These are phyloP conservation scores for Trypanosoma rangeli DNA, from an alignment of 208 protist species.

Conservation along the genomic window DNA sequence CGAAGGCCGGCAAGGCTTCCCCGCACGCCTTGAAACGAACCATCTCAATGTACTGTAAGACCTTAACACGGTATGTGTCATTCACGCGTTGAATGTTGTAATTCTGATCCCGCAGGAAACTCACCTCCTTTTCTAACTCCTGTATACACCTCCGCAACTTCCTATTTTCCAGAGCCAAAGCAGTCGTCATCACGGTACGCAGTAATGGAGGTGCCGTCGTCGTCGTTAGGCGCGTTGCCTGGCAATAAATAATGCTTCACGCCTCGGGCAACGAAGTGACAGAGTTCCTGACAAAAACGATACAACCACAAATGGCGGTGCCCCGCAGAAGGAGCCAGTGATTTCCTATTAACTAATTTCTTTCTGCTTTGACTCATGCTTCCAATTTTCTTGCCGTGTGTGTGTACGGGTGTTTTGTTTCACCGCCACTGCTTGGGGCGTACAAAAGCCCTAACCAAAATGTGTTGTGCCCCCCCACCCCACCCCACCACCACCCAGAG, in stretches of 20 bases:
- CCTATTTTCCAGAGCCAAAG: conserved; percentile 1
- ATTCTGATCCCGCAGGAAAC: conserved; percentile 14
- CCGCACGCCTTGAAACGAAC: conserved; percentile 1
- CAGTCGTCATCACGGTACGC: background rate
- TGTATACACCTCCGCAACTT: conserved; percentile 3
- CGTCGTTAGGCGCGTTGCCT: background rate
- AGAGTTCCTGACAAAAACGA: background rate
- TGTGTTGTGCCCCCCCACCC: too few relatives aligned
- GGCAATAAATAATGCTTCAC: background rate
- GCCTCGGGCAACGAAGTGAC: background rate
- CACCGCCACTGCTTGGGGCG: too few relatives aligned
- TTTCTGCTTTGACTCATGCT: background rate
- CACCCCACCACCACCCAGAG: too few relatives aligned
- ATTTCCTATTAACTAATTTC: background rate
- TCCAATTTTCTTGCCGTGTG: too few relatives aligned
- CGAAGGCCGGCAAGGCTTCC: background rate
- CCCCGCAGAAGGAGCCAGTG: background rate
- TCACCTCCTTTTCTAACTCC: conserved; percentile 19
- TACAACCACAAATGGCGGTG: background rate
- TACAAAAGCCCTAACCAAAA: too few relatives aligned
- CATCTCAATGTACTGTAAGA: conserved; percentile 7
- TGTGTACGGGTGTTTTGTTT: too few relatives aligned
- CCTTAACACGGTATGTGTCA: conserved; percentile 21
- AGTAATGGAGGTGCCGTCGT: background rate
- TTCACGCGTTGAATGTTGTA: conserved; percentile 21